phyloP scores from a whole-genome alignment of 2,329 filamentous ascomycete species.

The Trichoderma oligosporum region DNA sequence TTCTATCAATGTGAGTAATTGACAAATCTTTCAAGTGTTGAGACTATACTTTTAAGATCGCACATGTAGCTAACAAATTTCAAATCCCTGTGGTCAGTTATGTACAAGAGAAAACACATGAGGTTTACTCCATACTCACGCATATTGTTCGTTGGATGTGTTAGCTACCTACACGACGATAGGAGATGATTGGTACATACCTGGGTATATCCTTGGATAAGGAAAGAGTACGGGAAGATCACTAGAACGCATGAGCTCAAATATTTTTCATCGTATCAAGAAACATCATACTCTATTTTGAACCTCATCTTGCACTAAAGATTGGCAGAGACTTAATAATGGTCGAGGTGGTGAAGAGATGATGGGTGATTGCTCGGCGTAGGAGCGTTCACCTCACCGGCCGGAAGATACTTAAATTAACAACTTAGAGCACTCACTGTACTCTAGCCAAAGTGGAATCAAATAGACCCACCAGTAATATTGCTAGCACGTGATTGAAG shows the following conservation, averaged over 20 bases:
- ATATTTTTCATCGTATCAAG: neutral
- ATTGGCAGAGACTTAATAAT: neutral
- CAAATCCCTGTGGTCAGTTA: neutral
- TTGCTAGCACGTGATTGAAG: too few species aligned
- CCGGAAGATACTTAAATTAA: too few species aligned
- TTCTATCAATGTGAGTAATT: constrained; percentile 33
- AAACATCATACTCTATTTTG: constrained; percentile 17
- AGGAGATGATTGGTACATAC: constrained; percentile 31
- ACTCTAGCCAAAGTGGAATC: too few species aligned
- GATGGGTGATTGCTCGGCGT: neutral
- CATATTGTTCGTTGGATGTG: constrained; percentile 49
- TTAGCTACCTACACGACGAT: neutral
- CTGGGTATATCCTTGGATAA: constrained; percentile 57
- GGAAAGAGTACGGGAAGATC: constrained; percentile 56
- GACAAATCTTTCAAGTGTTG: neutral
- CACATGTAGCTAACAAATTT: constrained; percentile 50
- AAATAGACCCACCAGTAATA: too few species aligned
- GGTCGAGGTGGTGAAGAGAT: neutral
- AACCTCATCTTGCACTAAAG: constrained; percentile 14
- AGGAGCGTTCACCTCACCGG: constrained; percentile 11
- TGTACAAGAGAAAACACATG: neutral
- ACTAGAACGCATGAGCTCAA: constrained; percentile 32
- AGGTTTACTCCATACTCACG: constrained; percentile 39
- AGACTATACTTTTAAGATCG: constrained; percentile 49
- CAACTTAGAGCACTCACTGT: too few species aligned